phyloP scores from a whole-genome alignment of 2,329 filamentous ascomycete genomes.

The Aspergillus cejpii region DNA sequence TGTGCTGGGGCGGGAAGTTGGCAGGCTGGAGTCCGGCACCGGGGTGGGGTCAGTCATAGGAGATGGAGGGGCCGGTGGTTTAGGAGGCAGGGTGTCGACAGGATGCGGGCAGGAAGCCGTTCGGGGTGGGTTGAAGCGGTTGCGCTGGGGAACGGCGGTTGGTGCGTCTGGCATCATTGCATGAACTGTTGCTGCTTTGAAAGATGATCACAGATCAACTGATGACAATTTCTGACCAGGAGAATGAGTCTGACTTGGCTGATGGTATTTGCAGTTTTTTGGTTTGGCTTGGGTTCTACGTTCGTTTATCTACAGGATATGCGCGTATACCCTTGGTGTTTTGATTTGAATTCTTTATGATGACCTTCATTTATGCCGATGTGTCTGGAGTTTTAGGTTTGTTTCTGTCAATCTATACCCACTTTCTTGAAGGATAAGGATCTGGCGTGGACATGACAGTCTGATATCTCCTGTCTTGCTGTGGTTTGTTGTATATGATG shows the following conservation, averaged over 20 bases:
- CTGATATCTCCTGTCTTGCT: no score
- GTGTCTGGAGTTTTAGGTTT: background rate
- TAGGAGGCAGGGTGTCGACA: constrained; percentile 29
- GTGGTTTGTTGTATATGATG: no score
- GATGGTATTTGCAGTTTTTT: no score
- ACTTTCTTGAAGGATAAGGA: background rate
- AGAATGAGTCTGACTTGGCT: no score
- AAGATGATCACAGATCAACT: background rate
- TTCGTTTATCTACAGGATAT: no score
- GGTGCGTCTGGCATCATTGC: constrained; percentile 35
- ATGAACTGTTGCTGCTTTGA: constrained; percentile 13
- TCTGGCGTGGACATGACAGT: background rate
- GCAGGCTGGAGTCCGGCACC: constrained; percentile 44
- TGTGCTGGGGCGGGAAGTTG: constrained; percentile 54
- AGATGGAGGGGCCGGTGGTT: constrained; percentile 17
- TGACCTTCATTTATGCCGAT: background rate
- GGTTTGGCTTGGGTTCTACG: no score
- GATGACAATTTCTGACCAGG: no score
- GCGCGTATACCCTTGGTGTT: no score
- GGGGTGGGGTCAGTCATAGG: constrained; percentile 24
- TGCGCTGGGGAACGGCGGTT: constrained; percentile 39
- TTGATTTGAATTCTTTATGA: no score
- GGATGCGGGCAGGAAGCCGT: constrained; percentile 43
- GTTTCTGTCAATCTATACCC: background rate
- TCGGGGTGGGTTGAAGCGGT: constrained; percentile 38